A percentile compares a stretch with the other conserved stretches of the same genome.
phyloP scores from a whole-genome alignment of 2,329 filamentous ascomycete genomes.

The Blastomyces percursus region DNA sequence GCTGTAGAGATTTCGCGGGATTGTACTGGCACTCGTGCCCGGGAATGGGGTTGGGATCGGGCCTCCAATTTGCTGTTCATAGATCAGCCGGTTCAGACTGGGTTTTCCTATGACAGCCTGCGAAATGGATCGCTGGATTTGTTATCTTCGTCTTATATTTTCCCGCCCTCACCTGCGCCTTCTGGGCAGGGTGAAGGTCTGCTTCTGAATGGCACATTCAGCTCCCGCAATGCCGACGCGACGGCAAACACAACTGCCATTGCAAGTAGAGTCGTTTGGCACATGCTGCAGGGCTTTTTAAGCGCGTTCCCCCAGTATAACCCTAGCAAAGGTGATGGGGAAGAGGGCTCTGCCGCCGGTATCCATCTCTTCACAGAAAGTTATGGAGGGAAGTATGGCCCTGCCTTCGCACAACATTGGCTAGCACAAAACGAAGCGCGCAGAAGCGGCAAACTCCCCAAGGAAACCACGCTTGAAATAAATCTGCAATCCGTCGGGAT shows the following conservation, averaged over 20 bases:
- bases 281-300: constrained; percentile 52
- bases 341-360: constrained; percentile 18
- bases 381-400: constrained; percentile 37
- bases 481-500: constrained; percentile 46
- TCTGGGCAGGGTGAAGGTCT: constrained; percentile 32
- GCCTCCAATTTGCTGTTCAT: constrained; percentile 58
- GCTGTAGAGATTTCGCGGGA: constrained; percentile 28
- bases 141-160: constrained; percentile 8
- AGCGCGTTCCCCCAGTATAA: constrained; percentile 52
- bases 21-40: constrained; percentile 26
- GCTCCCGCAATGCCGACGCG: constrained; percentile 34
- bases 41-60: constrained; percentile 47
- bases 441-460: constrained; percentile 19
- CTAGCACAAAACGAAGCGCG: constrained; percentile 34
- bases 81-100: constrained; percentile 52
- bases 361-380: constrained; percentile 37
- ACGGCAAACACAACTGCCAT: constrained; percentile 43
- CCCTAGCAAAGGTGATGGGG: constrained; percentile 36
- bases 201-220: constrained; percentile 44
- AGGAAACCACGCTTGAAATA: constrained; percentile 25
- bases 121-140: constrained; percentile 13
- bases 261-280: constrained; percentile 46
- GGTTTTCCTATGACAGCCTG: constrained; percentile 21
- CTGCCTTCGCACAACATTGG: constrained; percentile 30
- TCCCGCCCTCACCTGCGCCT: constrained; percentile 20